These are phyloP conservation scores for Clausena lansium DNA, from an alignment of 345 rosid species.

Conservation along the genomic window DNA sequence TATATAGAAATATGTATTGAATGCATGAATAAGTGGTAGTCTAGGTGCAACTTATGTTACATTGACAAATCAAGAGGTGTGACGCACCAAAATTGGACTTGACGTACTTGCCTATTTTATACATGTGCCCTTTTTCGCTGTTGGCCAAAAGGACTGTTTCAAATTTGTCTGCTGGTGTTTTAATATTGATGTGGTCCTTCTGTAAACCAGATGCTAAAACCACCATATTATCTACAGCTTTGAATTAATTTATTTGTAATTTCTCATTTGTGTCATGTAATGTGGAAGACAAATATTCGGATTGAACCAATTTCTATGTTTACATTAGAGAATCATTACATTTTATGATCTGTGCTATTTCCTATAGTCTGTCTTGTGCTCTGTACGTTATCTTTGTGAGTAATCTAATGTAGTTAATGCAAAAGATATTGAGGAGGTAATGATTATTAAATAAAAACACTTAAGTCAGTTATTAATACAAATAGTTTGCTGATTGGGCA, in stretches of 20 bases:
- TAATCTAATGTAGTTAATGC: background rate
- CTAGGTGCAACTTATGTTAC: background rate
- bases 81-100: background rate
- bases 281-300: background rate
- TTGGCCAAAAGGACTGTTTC: background rate
- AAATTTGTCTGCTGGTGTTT: background rate
- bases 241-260: background rate
- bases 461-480: background rate
- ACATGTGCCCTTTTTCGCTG: background rate
- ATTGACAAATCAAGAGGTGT: background rate
- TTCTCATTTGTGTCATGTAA: background rate
- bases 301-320: background rate
- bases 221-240: background rate
- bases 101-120: background rate
- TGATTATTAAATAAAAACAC: background rate
- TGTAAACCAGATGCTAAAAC: background rate
- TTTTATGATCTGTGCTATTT: background rate
- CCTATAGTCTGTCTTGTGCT: background rate
- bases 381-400: background rate
- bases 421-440: background rate
- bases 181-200: background rate
- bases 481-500: constrained; percentile 35
- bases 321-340: background rate
- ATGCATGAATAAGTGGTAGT: background rate
- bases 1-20: background rate